Conservation (phyloP, 495 filamentous ascomycete species). For the Geopyxis carbonaria region DNA sequence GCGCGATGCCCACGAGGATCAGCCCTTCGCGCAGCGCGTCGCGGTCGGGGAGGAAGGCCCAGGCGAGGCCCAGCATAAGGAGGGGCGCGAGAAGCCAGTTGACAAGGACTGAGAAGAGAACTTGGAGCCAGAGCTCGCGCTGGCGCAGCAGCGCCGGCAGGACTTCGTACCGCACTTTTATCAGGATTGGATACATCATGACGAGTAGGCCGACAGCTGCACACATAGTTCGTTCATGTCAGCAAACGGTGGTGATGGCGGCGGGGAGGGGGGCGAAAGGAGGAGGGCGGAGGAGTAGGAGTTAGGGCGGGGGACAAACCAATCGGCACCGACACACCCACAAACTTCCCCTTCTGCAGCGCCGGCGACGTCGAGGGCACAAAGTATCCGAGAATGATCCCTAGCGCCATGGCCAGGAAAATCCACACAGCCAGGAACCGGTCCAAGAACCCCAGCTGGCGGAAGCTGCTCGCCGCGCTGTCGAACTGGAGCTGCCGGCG, state of each 20-base stretch:
- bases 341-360: constrained; percentile 54
- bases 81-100: constrained; percentile 89
- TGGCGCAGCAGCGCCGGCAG: constrained; percentile 50
- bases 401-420: constrained; percentile 64
- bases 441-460: constrained; percentile 49
- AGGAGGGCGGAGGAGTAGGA: neutral
- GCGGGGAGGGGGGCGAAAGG: neutral
- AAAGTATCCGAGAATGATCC: constrained; percentile 66
- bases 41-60: constrained; percentile 69
- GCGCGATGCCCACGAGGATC: constrained; percentile 58
- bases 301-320: constrained; percentile 33
- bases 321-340: constrained; percentile 60
- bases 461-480: constrained; percentile 34
- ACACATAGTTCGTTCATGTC: neutral
- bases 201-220: constrained; percentile 70
- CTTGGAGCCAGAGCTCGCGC: constrained; percentile 57
- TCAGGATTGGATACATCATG: constrained; percentile 93
- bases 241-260: constrained; percentile 2
- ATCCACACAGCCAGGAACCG: constrained; percentile 73
- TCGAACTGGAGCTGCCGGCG: no score
- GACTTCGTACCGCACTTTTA: constrained; percentile 75
- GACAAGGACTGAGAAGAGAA: constrained; percentile 56
- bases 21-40: constrained; percentile 49
- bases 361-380: constrained; percentile 43
- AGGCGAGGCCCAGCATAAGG: constrained; percentile 69